Base-by-base conservation (phyloP, 106 monocot genomes). In the Allium cepa region DNA sequence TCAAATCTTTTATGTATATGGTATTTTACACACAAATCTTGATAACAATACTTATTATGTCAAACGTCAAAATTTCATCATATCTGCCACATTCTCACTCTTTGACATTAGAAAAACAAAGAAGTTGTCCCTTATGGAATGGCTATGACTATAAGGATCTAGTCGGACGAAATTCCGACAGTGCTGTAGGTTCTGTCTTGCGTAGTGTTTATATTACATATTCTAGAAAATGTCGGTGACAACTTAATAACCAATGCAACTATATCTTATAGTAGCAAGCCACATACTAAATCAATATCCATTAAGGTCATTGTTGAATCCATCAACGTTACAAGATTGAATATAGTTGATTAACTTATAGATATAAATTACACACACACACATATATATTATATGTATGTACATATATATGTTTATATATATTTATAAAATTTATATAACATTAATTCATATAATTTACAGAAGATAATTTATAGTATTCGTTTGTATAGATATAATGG, bases 91-190 rank as follows among this genome's bases (percentile, higher is more conserved):
- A 51, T 78, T 83, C 62, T 16, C 62, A 16, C 75, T 86, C 27
- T 55, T 86, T 60, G 55, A 58, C 59, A 28, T 14, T 27, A 76
- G 71, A 28, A 45, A 62, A 16, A 79, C 69, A 79, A 82, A 73
- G 79, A 86, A 69, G 53, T 79, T 60, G 86, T 86, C 16, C 72
- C 86, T 22, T 86, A 82, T 56, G 82, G 86, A 66, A 82, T 86
- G 86, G 86, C 86, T 16, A 73, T 79, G 26, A 85, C 85, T 10
- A 62, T 85, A 55, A 81, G 48, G 17, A 47, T 82, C 69, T 85
- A 81, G 81, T 71, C 82, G 16, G 15, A 52, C 18, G 26, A 62
- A 48, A 12, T 26, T 26, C 86, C 86, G 1, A 48, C 75, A 10
- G 66, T 82, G 46, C 13, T 59, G 4, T 47, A 66, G 8, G 82